These are phyloP conservation scores for Tripterygium wilfordii DNA, from an alignment of 177 flowering plant genomes.

Conservation along the genomic window DNA sequence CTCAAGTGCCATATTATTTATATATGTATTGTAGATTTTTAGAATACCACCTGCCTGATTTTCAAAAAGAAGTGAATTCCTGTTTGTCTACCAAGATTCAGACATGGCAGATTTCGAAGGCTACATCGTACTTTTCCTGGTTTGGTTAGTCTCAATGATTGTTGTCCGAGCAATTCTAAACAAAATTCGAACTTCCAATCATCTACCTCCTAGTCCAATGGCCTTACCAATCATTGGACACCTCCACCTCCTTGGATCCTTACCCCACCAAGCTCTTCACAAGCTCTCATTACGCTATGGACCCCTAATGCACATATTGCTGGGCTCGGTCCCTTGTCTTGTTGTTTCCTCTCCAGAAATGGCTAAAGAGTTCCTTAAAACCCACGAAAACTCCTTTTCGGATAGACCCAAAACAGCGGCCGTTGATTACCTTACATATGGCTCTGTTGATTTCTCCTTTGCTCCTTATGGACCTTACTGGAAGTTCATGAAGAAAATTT, in stretches of 20 bases:
- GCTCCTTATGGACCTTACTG: conserved; percentile 25
- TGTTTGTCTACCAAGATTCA: not conserved
- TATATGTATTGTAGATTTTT: too few species aligned
- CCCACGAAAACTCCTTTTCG: conserved; percentile 12
- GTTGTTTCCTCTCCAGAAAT: conserved; percentile 15
- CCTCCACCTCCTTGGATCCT: conserved; percentile 17
- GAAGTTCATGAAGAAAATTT: conserved; percentile 27
- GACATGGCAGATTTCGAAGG: conserved; percentile 13
- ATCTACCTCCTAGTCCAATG: conserved; percentile 23
- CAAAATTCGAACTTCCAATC: not conserved
- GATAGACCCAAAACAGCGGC: conserved; percentile 9
- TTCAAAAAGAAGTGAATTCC: too few species aligned
- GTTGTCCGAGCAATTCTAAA: conserved; percentile 1
- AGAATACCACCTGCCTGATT: too few species aligned
- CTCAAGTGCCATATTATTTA: too few species aligned
- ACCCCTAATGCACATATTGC: conserved; percentile 14
- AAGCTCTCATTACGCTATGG: conserved; percentile 16
- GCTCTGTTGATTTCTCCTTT: conserved; percentile 18
- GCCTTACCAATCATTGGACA: conserved; percentile 25
- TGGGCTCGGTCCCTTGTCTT: conserved; percentile 17
- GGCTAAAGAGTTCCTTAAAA: conserved; percentile 21
- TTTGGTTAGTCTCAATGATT: conserved; percentile 9
- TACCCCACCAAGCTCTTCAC: conserved; percentile 22
- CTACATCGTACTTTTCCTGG: conserved; percentile 5
- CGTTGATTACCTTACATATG: conserved; percentile 20